Percentiles rank a stretch among this genome's conserved stretches.
phyloP scores from a whole-genome alignment of 2,329 filamentous ascomycete genomes.

The Fusarium sp. region DNA sequence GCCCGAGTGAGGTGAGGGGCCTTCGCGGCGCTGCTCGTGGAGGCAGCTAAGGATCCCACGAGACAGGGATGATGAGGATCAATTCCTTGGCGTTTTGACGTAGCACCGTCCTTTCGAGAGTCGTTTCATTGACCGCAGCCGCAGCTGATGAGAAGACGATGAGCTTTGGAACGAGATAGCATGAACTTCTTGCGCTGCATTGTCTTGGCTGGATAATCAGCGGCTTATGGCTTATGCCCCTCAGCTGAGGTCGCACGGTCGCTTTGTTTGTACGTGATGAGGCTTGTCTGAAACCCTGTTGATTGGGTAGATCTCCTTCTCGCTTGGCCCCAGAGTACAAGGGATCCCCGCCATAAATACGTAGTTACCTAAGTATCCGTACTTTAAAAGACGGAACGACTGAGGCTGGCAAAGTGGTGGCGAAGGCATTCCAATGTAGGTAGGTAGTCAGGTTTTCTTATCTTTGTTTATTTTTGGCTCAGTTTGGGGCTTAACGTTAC shows the following conservation, averaged over 20 bases:
- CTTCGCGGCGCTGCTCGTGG: conserved; percentile 13
- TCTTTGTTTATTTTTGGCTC: conserved; percentile 35
- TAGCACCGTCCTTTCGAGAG: conserved; percentile 3
- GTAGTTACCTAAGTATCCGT: background rate
- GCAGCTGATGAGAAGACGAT: too few relatives aligned
- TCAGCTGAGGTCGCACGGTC: conserved; percentile 20
- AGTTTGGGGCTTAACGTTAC: conserved; percentile 4
- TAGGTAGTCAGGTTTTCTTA: background rate
- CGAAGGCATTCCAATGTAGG: conserved; percentile 21
- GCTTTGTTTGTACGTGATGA: conserved; percentile 6
- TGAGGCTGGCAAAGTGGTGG: conserved; percentile 26
- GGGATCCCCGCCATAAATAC: conserved; percentile 12
- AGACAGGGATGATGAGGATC: conserved; percentile 32
- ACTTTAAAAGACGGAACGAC: conserved; percentile 17
- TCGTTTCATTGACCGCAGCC: too few relatives aligned
- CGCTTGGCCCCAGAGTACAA: conserved; percentile 10
- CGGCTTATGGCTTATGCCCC: background rate
- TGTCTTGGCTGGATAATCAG: background rate
- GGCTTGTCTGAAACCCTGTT: background rate
- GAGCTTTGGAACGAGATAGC: too few relatives aligned
- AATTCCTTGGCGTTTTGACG: conserved; percentile 23
- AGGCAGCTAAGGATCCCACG: conserved; percentile 19
- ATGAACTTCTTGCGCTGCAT: background rate
- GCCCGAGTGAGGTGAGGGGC: conserved; percentile 10
- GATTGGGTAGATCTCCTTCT: conserved; percentile 11